These are phyloP conservation scores for Amoeboaphelidium occidentale DNA, from an alignment of 371 early-diverging fungal species.

Conservation along the genomic window DNA sequence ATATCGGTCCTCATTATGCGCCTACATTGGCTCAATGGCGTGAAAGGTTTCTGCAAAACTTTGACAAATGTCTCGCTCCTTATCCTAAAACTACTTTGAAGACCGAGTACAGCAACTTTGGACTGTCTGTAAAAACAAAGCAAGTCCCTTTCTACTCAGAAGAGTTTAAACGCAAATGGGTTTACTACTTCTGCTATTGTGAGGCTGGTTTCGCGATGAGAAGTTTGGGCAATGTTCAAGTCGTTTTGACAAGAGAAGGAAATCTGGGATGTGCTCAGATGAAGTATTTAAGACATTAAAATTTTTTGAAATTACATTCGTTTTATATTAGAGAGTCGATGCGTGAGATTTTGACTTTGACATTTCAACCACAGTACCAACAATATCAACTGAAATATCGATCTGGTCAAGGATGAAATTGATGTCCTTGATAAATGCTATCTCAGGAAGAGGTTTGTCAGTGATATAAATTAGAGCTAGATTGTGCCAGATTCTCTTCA, in stretches of 20 bases:
- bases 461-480: not conserved
- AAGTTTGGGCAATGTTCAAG: constrained; percentile 28
- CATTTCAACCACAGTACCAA: not conserved
- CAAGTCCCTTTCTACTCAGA: constrained; percentile 13
- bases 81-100: constrained; percentile 4
- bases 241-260: constrained; percentile 16
- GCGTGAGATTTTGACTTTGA: not conserved
- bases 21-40: constrained; percentile 35
- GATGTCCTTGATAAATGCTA: not conserved
- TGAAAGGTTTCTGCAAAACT: constrained; percentile 20
- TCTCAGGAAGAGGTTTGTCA: not conserved
- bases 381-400: not conserved
- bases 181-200: constrained; percentile 39
- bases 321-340: not conserved
- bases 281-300: too few species aligned
- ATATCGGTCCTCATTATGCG: constrained; percentile 39
- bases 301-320: not conserved
- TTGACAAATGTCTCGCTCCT: constrained; percentile 12
- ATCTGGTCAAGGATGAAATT: not conserved
- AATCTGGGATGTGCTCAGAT: too few species aligned
- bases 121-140: constrained; percentile 1
- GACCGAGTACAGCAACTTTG: constrained; percentile 1
- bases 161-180: constrained; percentile 26
- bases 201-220: constrained; percentile 35
- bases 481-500: not conserved